Conservation (phyloP, 768 basidiomycete genomes). For the Mycena rosella region DNA sequence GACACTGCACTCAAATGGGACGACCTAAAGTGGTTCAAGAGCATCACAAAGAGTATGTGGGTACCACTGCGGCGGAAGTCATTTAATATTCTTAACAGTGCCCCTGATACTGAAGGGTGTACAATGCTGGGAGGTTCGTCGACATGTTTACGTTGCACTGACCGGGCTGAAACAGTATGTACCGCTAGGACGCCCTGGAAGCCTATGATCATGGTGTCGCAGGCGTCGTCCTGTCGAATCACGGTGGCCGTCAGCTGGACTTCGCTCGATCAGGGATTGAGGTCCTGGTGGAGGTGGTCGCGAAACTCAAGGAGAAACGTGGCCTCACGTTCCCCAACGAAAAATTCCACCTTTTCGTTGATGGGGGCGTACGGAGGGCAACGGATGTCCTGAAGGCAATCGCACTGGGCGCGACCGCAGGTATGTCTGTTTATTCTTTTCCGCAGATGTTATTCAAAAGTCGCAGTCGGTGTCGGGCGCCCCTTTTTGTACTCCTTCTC, state of each 20-base stretch:
- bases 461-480: conserved; percentile 81
- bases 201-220: conserved; percentile 83
- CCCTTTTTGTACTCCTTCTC: conserved; percentile 93
- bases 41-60: conserved; percentile 1
- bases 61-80: background rate
- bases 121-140: conserved; percentile 79
- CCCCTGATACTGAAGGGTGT: conserved; percentile 93
- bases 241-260: conserved; percentile 84
- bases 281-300: conserved; percentile 88
- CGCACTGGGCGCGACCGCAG: conserved; percentile 91
- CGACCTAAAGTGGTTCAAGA: conserved; percentile 4
- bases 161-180: background rate
- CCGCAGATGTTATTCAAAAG: background rate
- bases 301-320: conserved; percentile 73
- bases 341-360: conserved; percentile 87
- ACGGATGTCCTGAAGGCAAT: conserved; percentile 92
- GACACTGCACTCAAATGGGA: conserved; percentile 66
- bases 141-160: background rate
- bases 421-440: conserved; percentile 46
- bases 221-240: conserved; percentile 89
- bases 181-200: conserved; percentile 76
- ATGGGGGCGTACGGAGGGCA: conserved; percentile 95
- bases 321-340: conserved; percentile 82
- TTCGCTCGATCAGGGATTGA: conserved; percentile 91
- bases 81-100: conserved; percentile 61